Base-by-base conservation (phyloP, 2,329 filamentous ascomycete genomes). In the Colletotrichum coccodes region DNA sequence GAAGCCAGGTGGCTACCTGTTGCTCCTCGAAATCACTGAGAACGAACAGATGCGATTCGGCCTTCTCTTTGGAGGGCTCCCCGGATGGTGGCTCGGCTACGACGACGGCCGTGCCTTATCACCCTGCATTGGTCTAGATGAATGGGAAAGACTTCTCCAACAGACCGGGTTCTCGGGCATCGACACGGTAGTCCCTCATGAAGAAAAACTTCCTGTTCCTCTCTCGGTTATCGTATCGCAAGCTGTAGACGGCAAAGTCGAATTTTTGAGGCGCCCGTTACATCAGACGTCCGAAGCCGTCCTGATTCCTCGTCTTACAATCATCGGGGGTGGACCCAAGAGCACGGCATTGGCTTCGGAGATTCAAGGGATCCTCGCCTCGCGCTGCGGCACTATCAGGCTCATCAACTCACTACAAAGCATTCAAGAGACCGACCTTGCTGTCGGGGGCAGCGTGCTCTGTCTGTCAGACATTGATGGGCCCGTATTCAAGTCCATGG, bases 401-500 rank as follows among this genome's bases (percentile, higher is more conserved):
- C 30, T 52, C 46, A n/a, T 50, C 12, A 32, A 52, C 14, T 52
- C 46, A 0, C 26, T 52, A 16, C 44, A 60, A 2, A 14, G 9
- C 6, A 14, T 60, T 1, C 46, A 26, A n/a, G 32, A 40, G 14
- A 18, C 21, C 16, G 58, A 74, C 28, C 23, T 65, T 4, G 72
- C 70, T 14, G 21, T 78, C 7, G 76, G 72, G 18, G 58, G 68
- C 3, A 58, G 42, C 16, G 18, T 68, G 14, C 42, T 68, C 4
- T 63, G 59, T 4, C 44, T 68, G 12, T 18, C 42, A 3, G 66
- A 69, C n/a, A 30, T 69, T 4, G 72, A 75, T 5, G 60, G 62
- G 11, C 58, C 68, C 7, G 71, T 79, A 11, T 71, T 79, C 11
- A 72, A 75, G 6, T 77, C 79, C 21, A 74, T 85, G 14, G 63